Percentiles rank a stretch among this genome's conserved stretches.
Conservation (phyloP, 2,329 filamentous ascomycete genomes). For the Fusarium pseudonygamai region DNA sequence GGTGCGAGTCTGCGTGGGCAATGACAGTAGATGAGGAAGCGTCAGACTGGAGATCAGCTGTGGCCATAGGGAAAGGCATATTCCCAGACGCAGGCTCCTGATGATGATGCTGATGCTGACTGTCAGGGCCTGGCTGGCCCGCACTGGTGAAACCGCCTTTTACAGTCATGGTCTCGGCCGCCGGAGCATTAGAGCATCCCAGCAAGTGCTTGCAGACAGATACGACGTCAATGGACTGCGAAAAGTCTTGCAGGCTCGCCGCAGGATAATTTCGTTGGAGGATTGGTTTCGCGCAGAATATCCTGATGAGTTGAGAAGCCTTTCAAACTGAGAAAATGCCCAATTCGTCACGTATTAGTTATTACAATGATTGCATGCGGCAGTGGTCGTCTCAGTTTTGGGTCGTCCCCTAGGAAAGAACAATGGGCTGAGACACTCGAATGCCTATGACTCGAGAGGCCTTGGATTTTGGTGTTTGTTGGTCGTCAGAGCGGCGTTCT, state of each 20-base stretch:
- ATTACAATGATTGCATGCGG: slow-evolving; percentile 29
- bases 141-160: slow-evolving; percentile 43
- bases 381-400: slow-evolving; percentile 26
- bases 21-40: slow-evolving; percentile 20
- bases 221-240: slow-evolving; percentile 24
- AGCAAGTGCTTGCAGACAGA: slow-evolving; percentile 37
- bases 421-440: slow-evolving; percentile 30
- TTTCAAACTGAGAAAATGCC: not conserved
- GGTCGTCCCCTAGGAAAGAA: slow-evolving; percentile 13
- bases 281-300: not conserved
- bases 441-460: slow-evolving; percentile 18
- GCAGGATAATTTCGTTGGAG: not conserved
- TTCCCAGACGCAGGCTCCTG: slow-evolving; percentile 7
- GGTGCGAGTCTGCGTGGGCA: slow-evolving; percentile 55
- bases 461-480: slow-evolving; percentile 13
- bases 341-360: slow-evolving; percentile 18
- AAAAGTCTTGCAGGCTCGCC: not conserved
- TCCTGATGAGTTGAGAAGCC: not conserved
- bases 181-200: slow-evolving; percentile 39
- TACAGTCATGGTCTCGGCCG: slow-evolving; percentile 43
- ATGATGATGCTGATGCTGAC: slow-evolving; percentile 23
- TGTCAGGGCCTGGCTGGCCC: slow-evolving; percentile 39
- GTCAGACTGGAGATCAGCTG: slow-evolving; percentile 27
- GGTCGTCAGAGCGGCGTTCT: slow-evolving; percentile 22
- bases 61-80: slow-evolving; percentile 11